Percentiles rank a stretch among this genome's conserved stretches.
Evolutionary conservation across 106 monocot genomes (phyloP).

Genomic region (Phalaenopsis equestris): DNA sequence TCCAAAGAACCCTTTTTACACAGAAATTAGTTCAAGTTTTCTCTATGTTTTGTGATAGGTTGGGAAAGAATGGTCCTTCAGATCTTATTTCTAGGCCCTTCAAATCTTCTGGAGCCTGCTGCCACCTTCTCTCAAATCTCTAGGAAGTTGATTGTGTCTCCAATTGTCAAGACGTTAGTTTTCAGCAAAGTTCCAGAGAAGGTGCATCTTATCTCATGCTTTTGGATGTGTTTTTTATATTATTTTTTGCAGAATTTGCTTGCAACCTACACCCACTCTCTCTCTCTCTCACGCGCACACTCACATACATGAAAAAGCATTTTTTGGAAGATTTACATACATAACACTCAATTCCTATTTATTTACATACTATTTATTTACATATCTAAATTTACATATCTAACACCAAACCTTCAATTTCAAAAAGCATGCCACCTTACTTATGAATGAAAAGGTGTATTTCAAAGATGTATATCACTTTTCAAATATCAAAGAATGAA

Average conservation of each 20-base stretch:
- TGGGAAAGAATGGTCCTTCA: conserved; percentile 99
- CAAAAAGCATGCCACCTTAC: no score
- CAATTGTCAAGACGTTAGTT: conserved; percentile 92
- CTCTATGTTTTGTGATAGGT: conserved; percentile 29
- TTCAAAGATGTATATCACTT: no score
- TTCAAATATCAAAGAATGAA: no score
- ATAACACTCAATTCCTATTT: no score
- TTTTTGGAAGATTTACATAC: no score
- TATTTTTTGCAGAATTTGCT: background rate
- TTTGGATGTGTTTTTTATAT: background rate
- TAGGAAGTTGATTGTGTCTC: conserved; percentile 86
- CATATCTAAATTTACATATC: no score
- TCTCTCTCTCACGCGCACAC: background rate
- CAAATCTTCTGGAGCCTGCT: conserved; percentile 87
- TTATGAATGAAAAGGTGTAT: no score
- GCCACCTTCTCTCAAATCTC: conserved; percentile 92
- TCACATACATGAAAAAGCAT: background rate
- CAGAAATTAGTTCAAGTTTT: background rate
- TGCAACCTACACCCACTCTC: background rate
- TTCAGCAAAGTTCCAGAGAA: conserved; percentile 99
- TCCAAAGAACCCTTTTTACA: background rate
- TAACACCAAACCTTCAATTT: no score
- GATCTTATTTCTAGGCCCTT: conserved; percentile 89
- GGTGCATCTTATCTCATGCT: conserved; percentile 24
- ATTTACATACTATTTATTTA: no score